Percentiles rank a stretch among this genome's conserved stretches.
phyloP scores from a whole-genome alignment of 306 rosid species.

The Pachyrhizus erosus region DNA sequence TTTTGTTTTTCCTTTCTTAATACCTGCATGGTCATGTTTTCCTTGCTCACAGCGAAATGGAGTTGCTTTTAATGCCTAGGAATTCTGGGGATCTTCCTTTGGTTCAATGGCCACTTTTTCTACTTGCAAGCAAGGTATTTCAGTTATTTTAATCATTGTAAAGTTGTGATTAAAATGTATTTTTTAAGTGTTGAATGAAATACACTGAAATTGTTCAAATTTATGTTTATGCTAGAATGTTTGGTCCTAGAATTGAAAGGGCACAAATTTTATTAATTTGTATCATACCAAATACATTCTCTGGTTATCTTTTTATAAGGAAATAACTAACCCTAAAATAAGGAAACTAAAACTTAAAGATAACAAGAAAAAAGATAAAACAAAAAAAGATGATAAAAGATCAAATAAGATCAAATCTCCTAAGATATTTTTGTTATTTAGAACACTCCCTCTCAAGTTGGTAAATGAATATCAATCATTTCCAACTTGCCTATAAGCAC shows the following conservation, averaged over 20 bases:
- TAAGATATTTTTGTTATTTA: too few relatives aligned
- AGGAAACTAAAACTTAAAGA: too few relatives aligned
- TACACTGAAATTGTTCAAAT: neutral
- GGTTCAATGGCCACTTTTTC: slow-evolving; percentile 99
- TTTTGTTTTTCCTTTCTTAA: slow-evolving; percentile 2
- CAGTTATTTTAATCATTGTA: neutral
- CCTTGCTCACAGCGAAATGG: slow-evolving; percentile 72
- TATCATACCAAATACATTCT: too few relatives aligned
- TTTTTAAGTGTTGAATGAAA: neutral
- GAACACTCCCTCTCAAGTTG: too few relatives aligned
- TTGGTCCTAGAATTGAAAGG: neutral
- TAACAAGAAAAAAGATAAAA: too few relatives aligned
- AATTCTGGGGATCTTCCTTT: slow-evolving; percentile 74
- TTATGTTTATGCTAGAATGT: neutral
- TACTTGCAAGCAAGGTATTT: slow-evolving; percentile 95
- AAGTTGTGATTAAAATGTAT: slow-evolving; percentile 2
- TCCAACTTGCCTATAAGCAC: too few relatives aligned
- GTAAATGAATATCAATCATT: too few relatives aligned
- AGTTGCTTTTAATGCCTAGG: slow-evolving; percentile 83
- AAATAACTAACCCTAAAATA: too few relatives aligned
- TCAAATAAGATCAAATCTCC: too few relatives aligned
- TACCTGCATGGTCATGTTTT: neutral
- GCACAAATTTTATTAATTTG: too few relatives aligned
- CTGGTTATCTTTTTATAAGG: too few relatives aligned
- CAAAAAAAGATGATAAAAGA: too few relatives aligned